Conservation (phyloP, 2,329 filamentous ascomycete genomes). For the Aspergillus novoparasiticus region DNA sequence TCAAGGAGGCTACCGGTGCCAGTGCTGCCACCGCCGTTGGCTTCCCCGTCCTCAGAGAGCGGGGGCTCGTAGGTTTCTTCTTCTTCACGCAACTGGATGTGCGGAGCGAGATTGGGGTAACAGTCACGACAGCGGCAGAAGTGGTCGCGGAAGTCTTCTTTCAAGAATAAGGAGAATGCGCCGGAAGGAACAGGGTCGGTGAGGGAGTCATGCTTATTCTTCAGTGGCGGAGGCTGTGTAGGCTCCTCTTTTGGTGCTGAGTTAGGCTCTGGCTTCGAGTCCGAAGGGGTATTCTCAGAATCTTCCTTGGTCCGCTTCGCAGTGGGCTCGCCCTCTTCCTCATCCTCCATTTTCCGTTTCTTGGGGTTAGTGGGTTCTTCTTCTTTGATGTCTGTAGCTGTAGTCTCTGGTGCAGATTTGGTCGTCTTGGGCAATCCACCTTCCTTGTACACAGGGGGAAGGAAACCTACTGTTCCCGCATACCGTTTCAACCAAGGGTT, state of each 20-base stretch:
- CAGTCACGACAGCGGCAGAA: conserved; percentile 84
- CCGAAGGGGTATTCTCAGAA: conserved; percentile 13
- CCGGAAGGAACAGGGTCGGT: conserved; percentile 55
- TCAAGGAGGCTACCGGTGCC: conserved; percentile 85
- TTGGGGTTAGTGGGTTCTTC: conserved; percentile 43
- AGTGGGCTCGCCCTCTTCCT: conserved; percentile 32
- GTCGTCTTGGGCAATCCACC: conserved; percentile 22
- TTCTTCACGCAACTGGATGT: conserved; percentile 86
- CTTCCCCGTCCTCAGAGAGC: conserved; percentile 67
- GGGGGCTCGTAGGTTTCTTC: conserved; percentile 94
- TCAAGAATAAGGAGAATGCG: conserved; percentile 80
- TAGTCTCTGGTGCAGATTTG: conserved; percentile 1
- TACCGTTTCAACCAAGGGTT: conserved; percentile 92
- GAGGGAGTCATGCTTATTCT: conserved; percentile 64
- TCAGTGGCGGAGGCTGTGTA: conserved; percentile 10
- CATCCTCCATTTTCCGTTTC: conserved; percentile 68
- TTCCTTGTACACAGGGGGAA: conserved; percentile 67
- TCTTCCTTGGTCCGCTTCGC: conserved; percentile 54
- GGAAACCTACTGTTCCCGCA: conserved; percentile 76
- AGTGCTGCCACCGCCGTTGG: conserved; percentile 49
- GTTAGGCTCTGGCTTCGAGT: conserved; percentile 12
- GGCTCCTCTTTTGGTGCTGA: neutral
- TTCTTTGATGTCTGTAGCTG: conserved; percentile 8
- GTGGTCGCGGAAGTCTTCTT: conserved; percentile 73
- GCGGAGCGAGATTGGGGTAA: conserved; percentile 69